phyloP scores from a whole-genome alignment of 2,329 filamentous ascomycete species.

The Fusarium siculi region DNA sequence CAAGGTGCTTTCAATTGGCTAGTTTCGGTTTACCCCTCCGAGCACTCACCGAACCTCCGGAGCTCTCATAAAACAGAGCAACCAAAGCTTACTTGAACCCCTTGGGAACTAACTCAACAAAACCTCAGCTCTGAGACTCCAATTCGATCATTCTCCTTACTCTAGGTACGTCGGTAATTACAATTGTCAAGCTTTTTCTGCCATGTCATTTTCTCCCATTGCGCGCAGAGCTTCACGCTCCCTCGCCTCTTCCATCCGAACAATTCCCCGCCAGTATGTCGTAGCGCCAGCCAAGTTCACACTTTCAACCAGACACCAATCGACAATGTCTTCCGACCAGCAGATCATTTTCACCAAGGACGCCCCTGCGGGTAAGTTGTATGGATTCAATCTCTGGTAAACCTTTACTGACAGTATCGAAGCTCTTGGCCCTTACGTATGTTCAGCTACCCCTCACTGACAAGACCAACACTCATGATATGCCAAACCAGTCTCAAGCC shows the following conservation, averaged over 20 bases:
- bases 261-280: conserved; percentile 23
- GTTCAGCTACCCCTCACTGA: conserved; percentile 44
- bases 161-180: conserved; percentile 31
- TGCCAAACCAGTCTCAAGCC: conserved; percentile 66
- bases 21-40: conserved; percentile 26
- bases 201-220: conserved; percentile 39
- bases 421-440: conserved; percentile 74
- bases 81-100: conserved; percentile 18
- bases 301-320: conserved; percentile 47
- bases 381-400: neutral
- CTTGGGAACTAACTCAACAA: conserved; percentile 5
- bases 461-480: conserved; percentile 20
- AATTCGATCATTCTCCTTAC: neutral
- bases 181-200: neutral
- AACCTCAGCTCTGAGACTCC: conserved; percentile 9
- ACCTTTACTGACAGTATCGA: conserved; percentile 12
- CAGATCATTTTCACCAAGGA: conserved; percentile 67
- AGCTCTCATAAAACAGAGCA: conserved; percentile 24
- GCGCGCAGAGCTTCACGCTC: conserved; percentile 40
- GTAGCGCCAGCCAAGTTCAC: conserved; percentile 45
- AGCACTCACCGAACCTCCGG: conserved; percentile 23
- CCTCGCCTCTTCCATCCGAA: conserved; percentile 30
- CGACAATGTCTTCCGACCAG: conserved; percentile 61
- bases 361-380: conserved; percentile 65
- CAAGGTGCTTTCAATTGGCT: conserved; percentile 12